phyloP scores from a whole-genome alignment of 306 rosid species.

The Acmispon strigosus region DNA sequence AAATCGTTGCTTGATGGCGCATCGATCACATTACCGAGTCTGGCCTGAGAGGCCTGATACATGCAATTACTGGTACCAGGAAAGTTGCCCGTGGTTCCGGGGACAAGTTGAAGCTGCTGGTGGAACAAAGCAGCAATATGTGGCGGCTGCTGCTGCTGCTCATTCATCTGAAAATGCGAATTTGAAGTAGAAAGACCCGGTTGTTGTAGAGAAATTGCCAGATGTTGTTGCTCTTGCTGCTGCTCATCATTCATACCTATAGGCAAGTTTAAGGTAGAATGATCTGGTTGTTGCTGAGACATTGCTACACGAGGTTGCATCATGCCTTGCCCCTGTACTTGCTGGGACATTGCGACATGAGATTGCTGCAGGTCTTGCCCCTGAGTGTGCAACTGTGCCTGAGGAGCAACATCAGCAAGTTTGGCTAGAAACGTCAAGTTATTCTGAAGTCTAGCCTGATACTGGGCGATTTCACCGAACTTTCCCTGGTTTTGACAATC shows the following conservation, averaged over 20 bases:
- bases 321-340: slow-evolving; percentile 34
- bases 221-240: slow-evolving; percentile 17
- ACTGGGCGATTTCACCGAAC: slow-evolving; percentile 13
- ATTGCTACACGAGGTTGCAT: slow-evolving; percentile 11
- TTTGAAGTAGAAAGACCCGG: slow-evolving; percentile 19
- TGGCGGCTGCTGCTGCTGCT: slow-evolving; percentile 27
- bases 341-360: slow-evolving; percentile 26
- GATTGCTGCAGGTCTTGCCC: slow-evolving; percentile 31
- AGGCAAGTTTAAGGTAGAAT: not conserved
- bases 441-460: slow-evolving; percentile 49
- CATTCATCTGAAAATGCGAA: slow-evolving; percentile 32
- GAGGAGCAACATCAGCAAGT: slow-evolving; percentile 39
- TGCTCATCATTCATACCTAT: slow-evolving; percentile 22
- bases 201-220: slow-evolving; percentile 24
- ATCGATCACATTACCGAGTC: too few relatives aligned
- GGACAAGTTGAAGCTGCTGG: slow-evolving; percentile 33
- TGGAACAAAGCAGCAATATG: slow-evolving; percentile 32
- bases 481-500: slow-evolving; percentile 42
- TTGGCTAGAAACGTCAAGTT: slow-evolving; percentile 46
- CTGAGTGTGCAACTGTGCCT: slow-evolving; percentile 23
- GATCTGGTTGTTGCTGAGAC: slow-evolving; percentile 19
- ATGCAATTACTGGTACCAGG: slow-evolving; percentile 12
- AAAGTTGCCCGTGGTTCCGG: too few relatives aligned
- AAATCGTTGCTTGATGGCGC: too few relatives aligned
- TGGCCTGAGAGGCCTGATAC: too few relatives aligned